phyloP scores from a whole-genome alignment of 495 filamentous ascomycete species.

The Trichoderma asperelloides region DNA sequence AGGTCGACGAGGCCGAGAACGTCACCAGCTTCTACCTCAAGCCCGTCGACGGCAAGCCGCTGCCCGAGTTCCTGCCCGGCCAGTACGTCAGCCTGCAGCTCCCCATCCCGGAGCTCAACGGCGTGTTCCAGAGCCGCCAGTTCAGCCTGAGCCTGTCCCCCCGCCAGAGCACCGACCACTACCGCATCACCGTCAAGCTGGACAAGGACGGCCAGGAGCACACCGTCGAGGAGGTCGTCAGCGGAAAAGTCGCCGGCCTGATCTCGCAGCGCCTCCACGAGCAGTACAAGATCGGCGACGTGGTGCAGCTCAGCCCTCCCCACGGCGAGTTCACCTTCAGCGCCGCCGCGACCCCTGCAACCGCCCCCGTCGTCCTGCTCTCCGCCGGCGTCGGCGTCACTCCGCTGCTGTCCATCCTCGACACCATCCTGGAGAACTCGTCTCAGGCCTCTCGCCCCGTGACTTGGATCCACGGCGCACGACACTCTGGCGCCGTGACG shows the following conservation, averaged over 20 bases:
- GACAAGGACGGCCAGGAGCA: conserved; percentile 36
- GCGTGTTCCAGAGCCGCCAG: conserved; percentile 54
- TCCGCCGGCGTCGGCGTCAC: conserved; percentile 64
- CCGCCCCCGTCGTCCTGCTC: conserved; percentile 53
- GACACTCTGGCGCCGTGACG: conserved; percentile 37
- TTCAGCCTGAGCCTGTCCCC: conserved; percentile 63
- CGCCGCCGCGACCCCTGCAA: conserved; percentile 26
- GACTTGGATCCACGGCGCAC: conserved; percentile 59
- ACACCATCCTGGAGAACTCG: conserved; percentile 36
- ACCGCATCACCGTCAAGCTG: conserved; percentile 62
- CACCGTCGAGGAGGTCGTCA: conserved; percentile 13
- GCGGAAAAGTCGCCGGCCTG: conserved; percentile 41
- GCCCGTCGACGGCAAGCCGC: conserved; percentile 49
- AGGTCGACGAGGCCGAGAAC: conserved; percentile 46
- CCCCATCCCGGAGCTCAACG: conserved; percentile 45
- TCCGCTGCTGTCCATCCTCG: conserved; percentile 57
- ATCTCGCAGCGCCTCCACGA: conserved; percentile 64
- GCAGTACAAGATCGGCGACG: conserved; percentile 48
- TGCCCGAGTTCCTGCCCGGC: conserved; percentile 55
- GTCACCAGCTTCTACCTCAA: conserved; percentile 61
- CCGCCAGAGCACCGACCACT: conserved; percentile 36
- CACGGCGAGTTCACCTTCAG: conserved; percentile 59
- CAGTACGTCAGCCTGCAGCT: conserved; percentile 61
- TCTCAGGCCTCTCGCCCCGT: conserved; percentile 37
- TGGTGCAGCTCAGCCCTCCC: conserved; percentile 57